A percentile compares a stretch with the other conserved stretches of the same genome.
Conservation (phyloP, 345 rosid species). For the Corymbia maculata region DNA sequence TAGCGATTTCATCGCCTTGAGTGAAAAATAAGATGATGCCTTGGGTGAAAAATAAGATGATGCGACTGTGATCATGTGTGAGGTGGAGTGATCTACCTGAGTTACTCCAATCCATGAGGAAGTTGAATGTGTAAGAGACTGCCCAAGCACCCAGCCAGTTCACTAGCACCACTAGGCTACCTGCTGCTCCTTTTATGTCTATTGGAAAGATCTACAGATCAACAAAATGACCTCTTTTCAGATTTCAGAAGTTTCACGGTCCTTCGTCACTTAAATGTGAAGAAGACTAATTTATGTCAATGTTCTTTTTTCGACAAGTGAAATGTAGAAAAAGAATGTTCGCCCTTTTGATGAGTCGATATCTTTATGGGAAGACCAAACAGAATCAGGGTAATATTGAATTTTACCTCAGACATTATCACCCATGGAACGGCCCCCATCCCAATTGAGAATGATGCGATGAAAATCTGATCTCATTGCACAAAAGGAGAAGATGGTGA, state of each 20-base stretch:
- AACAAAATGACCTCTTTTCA: background rate
- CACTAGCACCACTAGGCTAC: constrained; percentile 87
- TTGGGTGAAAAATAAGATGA: background rate
- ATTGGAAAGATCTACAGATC: constrained; percentile 71
- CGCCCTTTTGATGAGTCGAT: background rate
- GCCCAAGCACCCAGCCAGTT: constrained; percentile 95
- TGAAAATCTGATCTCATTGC: constrained; percentile 29
- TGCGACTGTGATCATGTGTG: background rate
- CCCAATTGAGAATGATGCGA: constrained; percentile 72
- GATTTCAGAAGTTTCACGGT: background rate
- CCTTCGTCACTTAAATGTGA: background rate
- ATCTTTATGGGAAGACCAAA: background rate
- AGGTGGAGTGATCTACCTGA: constrained; percentile 24
- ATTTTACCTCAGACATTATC: constrained; percentile 85
- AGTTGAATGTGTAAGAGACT: constrained; percentile 81
- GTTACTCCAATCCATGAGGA: constrained; percentile 74
- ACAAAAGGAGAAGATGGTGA: background rate
- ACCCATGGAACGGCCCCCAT: constrained; percentile 98
- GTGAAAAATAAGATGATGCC: background rate
- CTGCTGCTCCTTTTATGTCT: constrained; percentile 76
- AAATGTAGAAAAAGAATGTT: background rate
- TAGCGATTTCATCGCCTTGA: background rate
- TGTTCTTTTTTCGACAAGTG: background rate
- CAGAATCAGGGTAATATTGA: background rate
- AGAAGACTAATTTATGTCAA: background rate